Percentiles rank a stretch among this genome's conserved stretches.
phyloP scores from a whole-genome alignment of 352 stramenopile genomes.

The Pythium brachiatum region DNA sequence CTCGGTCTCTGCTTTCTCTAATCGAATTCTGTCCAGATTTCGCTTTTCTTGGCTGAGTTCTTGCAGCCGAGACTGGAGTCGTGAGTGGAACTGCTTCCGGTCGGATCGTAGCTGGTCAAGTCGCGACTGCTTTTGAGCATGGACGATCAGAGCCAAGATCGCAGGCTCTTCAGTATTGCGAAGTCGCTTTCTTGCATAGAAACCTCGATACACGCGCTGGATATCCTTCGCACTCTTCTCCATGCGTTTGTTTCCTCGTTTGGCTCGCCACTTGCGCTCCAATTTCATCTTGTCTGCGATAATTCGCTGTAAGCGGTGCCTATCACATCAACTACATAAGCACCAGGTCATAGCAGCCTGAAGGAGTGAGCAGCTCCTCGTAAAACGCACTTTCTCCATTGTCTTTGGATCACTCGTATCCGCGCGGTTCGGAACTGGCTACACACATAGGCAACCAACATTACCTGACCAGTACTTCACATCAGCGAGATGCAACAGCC shows the following conservation, averaged over 20 bases:
- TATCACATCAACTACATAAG: no score
- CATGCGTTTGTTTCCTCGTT: constrained; percentile 30
- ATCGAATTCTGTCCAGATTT: constrained; percentile 18
- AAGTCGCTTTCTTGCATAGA: constrained; percentile 28
- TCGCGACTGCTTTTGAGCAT: constrained; percentile 22
- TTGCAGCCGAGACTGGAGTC: constrained; percentile 17
- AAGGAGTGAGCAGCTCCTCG: no score
- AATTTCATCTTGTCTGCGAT: constrained; percentile 28
- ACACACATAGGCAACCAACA: neutral
- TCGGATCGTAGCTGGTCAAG: constrained; percentile 25
- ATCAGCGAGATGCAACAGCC: no score
- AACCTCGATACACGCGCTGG: constrained; percentile 47
- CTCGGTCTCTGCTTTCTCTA: constrained; percentile 25
- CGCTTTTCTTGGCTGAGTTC: constrained; percentile 20
- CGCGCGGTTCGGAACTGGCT: constrained; percentile 13
- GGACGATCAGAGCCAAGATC: constrained; percentile 7
- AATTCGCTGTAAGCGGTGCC: constrained; percentile 22
- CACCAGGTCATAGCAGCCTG: no score
- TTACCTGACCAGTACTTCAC: neutral
- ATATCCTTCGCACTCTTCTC: constrained; percentile 36
- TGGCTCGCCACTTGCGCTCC: constrained; percentile 31
- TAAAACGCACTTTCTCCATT: constrained; percentile 27
- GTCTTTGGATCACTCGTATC: constrained; percentile 25
- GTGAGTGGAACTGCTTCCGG: constrained; percentile 25
- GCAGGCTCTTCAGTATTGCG: constrained; percentile 14